Evolutionary conservation across 1,284 basidiomycete genomes (phyloP), one percentile per base, ranked within the genome.

Genomic region (Athelia sp.): DNA sequence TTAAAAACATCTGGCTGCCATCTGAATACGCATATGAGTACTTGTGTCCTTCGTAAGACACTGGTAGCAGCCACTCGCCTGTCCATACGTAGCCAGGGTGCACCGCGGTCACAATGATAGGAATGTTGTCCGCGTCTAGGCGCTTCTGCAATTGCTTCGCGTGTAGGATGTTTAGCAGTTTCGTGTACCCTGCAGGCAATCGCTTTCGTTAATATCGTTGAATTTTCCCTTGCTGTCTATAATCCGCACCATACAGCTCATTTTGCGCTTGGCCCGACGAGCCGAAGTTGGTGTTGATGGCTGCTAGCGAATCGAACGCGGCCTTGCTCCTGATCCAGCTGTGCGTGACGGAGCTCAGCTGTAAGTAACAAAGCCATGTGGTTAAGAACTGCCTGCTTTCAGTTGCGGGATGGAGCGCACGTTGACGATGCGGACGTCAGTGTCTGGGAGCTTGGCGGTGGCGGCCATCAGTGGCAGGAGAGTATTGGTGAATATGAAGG

Each of bases 371-470:
- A n/a, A n/a, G n/a, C n/a, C 9, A 8, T 40, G 36, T n/a, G 19
- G 36, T 40, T 40, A 40, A 40, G 13, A 29, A 13, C 26, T 6
- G 26, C 26, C 4, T 4, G 13, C 26, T 29, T 6, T 8, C 36
- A 40, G 9, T n/a, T n/a, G 9, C 36, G 19, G 36, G 9, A n/a
- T n/a, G 13, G 4, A 13, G 13, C 6, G 15, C n/a, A 40, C 36
- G 17, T 69, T 69, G 4, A 80, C 65, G 14, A 81, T 64, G 10
- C 79, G 74, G 26, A 80, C 77, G 53, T 81, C 79, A 1, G 73
- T 64, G 18, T 62, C 61, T 1, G 67, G 62, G 49, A 70, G 58
- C n/a, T 68, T 58, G 0, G 75, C 71, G 0, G 79, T 79, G 32
- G 64, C 56, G 36, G 64, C 69, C 34, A 81, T 58, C n/a, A 79